Base-by-base conservation (phyloP, 2,329 filamentous ascomycete genomes). In the Colletotrichum gigasporum region DNA sequence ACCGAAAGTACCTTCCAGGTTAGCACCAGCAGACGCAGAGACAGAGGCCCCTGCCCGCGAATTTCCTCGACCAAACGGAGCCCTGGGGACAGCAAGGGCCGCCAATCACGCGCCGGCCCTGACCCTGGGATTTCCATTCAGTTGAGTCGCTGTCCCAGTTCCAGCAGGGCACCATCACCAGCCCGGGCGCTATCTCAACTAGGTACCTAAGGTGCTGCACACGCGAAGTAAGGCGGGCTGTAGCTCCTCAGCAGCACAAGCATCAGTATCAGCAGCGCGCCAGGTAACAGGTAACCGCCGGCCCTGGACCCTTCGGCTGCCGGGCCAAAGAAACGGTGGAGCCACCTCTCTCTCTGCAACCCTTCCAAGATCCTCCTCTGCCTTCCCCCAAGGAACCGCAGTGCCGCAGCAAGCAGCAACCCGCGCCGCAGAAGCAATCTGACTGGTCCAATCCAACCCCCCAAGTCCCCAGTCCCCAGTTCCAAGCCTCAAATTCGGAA, bases 401-500 rank as follows among this genome's bases (percentile, higher is more conserved):
- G 30, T 16, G 41, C 53, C 30, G 30, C 16, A 39, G n/a, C 11
- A 55, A 22, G 24, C 18, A 50, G 10, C 47, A 20, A 18, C 47
- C 34, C 28, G 14, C 30, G 12, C 47, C 24, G n/a, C 32, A 18
- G 35, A 20, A 22, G 35, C 32, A 41, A 30, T 47, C 39, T 61
- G 35, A 61, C 56, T 64, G 56, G 56, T 50, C 48, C 41, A 61
- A 53, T 30, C 39, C 20, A 20, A 56, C 26, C 32, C 53, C 32
- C 28, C 34, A 22, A 28, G 48, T 14, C 52, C 14, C 41, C 60
- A 47, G 20, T 47, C 54, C 44, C 59, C 45, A 64, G 28, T 58
- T 62, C 62, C 63, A 56, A 65, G 63, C 63, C 58, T 65, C 63
- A 34, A 63, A 52, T 45, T 63, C 58, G 63, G 58, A 41, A 57